Percentiles rank a stretch among this genome's conserved stretches.
Evolutionary conservation across 2,329 filamentous ascomycete species (phyloP).

Genomic region (Arachnopeziza araneosa): DNA sequence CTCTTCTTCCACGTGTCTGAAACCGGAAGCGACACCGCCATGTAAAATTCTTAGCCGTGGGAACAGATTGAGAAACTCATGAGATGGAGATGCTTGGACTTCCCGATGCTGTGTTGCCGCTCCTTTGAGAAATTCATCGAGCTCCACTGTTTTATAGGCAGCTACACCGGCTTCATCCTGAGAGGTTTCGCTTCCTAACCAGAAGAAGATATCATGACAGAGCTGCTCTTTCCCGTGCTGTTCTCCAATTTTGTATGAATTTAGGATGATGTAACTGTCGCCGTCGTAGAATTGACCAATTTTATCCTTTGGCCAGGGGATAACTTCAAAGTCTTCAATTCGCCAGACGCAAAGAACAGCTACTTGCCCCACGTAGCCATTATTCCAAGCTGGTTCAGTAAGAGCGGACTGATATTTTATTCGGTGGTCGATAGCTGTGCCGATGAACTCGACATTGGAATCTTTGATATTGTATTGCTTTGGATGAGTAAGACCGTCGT

Average conservation of each 20-base stretch:
- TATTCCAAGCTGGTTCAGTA: constrained; percentile 63
- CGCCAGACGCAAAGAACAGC: constrained; percentile 59
- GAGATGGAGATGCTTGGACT: constrained; percentile 48
- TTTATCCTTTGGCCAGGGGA: constrained; percentile 51
- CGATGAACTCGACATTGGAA: constrained; percentile 62
- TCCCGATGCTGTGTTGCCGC: constrained; percentile 61
- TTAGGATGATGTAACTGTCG: constrained; percentile 62
- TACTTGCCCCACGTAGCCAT: constrained; percentile 45
- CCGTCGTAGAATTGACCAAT: constrained; percentile 60
- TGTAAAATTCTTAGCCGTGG: constrained; percentile 52
- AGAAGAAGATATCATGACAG: constrained; percentile 64
- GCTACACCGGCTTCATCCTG: constrained; percentile 65
- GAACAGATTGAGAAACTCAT: constrained; percentile 52
- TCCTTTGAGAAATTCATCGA: constrained; percentile 61
- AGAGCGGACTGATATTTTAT: constrained; percentile 62
- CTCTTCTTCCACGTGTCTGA: constrained; percentile 52
- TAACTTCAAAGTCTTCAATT: constrained; percentile 61
- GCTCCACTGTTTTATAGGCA: constrained; percentile 65
- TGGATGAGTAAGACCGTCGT: constrained; percentile 55
- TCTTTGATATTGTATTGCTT: constrained; percentile 64
- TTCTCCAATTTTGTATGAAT: constrained; percentile 49
- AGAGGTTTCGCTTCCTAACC: constrained; percentile 59
- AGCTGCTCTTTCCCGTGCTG: constrained; percentile 42
- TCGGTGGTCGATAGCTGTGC: constrained; percentile 58
- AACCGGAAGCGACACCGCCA: constrained; percentile 58